These are phyloP conservation scores for Lolium multiflorum DNA, from an alignment of 176 grass and related monocot species.

Conservation along the genomic window DNA sequence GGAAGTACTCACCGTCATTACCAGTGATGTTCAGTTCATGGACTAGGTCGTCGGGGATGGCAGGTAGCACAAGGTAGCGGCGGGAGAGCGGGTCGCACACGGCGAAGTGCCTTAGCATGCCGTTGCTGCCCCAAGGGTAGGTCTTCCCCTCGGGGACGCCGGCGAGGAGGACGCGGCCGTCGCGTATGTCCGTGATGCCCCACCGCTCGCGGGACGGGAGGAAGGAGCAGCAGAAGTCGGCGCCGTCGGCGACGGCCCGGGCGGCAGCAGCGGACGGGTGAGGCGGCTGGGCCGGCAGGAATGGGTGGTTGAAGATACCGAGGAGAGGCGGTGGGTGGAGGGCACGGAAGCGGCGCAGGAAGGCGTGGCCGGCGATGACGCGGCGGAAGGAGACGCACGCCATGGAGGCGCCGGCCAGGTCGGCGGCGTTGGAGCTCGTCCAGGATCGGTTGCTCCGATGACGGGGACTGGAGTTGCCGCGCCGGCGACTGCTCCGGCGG, in stretches of 20 bases:
- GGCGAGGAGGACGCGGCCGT: too few relatives aligned
- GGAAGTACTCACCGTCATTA: neutral
- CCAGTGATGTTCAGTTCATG: too few relatives aligned
- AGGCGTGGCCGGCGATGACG: neutral
- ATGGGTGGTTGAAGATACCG: neutral
- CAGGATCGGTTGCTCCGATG: neutral
- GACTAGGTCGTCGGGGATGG: neutral
- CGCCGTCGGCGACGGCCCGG: neutral
- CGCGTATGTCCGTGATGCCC: too few relatives aligned
- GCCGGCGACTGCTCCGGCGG: neutral
- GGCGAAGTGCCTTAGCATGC: neutral
- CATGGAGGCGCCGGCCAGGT: neutral
- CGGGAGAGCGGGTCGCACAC: neutral
- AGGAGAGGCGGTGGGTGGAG: neutral
- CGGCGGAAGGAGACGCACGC: neutral
- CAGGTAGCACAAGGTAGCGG: neutral
- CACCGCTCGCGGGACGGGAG: neutral
- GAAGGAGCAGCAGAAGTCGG: neutral
- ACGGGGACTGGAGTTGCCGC: too few relatives aligned
- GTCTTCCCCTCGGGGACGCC: too few relatives aligned
- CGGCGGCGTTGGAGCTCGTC: neutral
- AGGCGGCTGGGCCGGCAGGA: neutral
- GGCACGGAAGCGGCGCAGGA: neutral
- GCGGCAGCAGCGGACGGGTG: neutral
- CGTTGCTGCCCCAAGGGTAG: too few relatives aligned